Evolutionary conservation across 371 early-diverging fungal genomes (phyloP).

Genomic region (Nematocida major): DNA sequence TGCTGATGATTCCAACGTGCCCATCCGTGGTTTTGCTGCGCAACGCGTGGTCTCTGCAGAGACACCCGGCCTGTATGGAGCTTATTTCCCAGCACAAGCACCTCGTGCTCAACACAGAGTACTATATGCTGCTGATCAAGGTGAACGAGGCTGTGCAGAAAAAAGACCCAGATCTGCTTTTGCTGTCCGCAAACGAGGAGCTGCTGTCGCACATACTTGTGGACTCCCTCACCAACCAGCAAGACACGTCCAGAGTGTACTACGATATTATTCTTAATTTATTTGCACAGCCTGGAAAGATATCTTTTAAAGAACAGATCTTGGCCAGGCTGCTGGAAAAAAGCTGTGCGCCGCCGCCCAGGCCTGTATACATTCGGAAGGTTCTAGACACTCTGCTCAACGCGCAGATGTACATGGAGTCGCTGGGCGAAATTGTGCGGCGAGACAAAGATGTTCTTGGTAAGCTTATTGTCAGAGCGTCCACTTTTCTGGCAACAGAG

Average conservation of each 20-base stretch:
- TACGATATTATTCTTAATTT: conserved; percentile 20
- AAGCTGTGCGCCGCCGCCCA: conserved; percentile 24
- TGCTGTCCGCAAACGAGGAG: conserved; percentile 1
- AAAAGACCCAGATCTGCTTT: neutral
- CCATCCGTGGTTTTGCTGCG: conserved; percentile 25
- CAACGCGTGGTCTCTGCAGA: conserved; percentile 36
- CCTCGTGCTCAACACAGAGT: neutral
- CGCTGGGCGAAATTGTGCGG: conserved; percentile 25
- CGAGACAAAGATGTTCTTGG: conserved; percentile 31
- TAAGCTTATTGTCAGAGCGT: conserved; percentile 39
- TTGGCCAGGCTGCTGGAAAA: conserved; percentile 39
- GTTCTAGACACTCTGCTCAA: conserved; percentile 30
- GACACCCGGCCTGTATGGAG: conserved; percentile 20
- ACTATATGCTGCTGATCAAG: conserved; percentile 6
- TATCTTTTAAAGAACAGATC: conserved; percentile 26
- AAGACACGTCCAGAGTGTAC: conserved; percentile 20
- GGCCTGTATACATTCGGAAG: conserved; percentile 23
- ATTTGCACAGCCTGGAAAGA: conserved; percentile 5
- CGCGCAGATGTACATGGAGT: conserved; percentile 8
- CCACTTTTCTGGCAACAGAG: conserved; percentile 29
- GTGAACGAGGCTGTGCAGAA: neutral
- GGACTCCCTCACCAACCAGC: conserved; percentile 24
- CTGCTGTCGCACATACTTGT: conserved; percentile 36
- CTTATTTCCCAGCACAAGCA: conserved; percentile 16
- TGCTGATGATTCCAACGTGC: conserved; percentile 15